Conservation (phyloP, 352 stramenopile species). For the Globisporangium abappressorium region DNA sequence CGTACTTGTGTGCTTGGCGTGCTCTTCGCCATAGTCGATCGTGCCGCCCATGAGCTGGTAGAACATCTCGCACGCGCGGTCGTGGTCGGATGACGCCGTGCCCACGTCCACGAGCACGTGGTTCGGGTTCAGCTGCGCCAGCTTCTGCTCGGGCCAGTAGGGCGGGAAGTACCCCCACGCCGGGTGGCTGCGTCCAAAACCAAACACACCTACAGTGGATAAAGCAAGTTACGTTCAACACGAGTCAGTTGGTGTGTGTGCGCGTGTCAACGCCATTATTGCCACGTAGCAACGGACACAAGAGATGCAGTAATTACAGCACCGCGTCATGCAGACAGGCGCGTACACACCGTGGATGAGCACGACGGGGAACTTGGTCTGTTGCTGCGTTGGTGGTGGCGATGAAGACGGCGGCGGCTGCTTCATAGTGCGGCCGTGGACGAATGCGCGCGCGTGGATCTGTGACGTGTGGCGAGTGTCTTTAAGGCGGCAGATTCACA, state of each 20-base stretch:
- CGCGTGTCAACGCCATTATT: neutral
- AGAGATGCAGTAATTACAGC: neutral
- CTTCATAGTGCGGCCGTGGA: neutral
- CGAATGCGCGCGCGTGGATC: neutral
- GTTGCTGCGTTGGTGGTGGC: too few relatives aligned
- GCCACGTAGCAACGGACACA: neutral
- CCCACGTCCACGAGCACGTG: constrained; percentile 64
- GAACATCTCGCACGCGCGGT: constrained; percentile 64
- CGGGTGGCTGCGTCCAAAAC: constrained; percentile 43
- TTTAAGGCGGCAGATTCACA: neutral
- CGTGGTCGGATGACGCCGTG: constrained; percentile 58
- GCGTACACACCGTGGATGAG: constrained; percentile 49
- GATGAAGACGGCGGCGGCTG: neutral
- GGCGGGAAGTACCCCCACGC: constrained; percentile 41
- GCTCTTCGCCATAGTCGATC: constrained; percentile 62
- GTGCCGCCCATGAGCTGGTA: constrained; percentile 55
- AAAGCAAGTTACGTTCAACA: neutral
- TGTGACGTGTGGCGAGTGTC: neutral
- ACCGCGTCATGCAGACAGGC: neutral
- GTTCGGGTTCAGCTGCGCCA: constrained; percentile 48
- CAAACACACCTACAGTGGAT: constrained; percentile 39
- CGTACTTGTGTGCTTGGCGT: constrained; percentile 20
- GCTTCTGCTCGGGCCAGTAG: constrained; percentile 55
- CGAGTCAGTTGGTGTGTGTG: neutral
- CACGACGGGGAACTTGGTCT: constrained; percentile 55